Evolutionary conservation across 805 yeast species (phyloP).

Genomic region (Saccharomycopsis olivae): DNA sequence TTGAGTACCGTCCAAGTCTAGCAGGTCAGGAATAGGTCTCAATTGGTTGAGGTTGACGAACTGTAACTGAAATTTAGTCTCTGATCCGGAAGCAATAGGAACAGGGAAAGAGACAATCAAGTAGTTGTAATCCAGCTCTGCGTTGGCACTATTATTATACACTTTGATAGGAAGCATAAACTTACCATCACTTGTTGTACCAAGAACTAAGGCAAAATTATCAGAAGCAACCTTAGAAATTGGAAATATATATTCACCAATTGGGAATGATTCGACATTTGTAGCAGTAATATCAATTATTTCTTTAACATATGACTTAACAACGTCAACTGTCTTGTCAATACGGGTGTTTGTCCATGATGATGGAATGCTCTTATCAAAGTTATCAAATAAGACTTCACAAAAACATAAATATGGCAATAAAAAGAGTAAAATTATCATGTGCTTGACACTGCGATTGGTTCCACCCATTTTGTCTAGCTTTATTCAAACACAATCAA

Average conservation of each 20-base stretch:
- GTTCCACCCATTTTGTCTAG: too few relatives aligned
- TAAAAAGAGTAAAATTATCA: too few relatives aligned
- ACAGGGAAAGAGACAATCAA: conserved; percentile 45
- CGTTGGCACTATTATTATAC: conserved; percentile 12
- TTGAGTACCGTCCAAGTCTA: conserved; percentile 53
- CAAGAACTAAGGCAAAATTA: conserved; percentile 22
- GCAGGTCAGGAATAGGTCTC: conserved; percentile 53
- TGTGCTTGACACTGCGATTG: too few relatives aligned
- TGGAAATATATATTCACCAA: conserved; percentile 44
- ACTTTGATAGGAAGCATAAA: conserved; percentile 11
- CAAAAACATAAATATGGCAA: too few relatives aligned
- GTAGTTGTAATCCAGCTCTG: conserved; percentile 23
- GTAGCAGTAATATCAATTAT: conserved; percentile 40
- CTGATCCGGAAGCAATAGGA: conserved; percentile 49
- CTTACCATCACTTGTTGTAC: not conserved
- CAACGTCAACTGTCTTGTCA: conserved; percentile 50
- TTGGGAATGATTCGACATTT: conserved; percentile 49
- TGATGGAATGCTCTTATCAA: not conserved
- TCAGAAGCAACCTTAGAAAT: conserved; percentile 38
- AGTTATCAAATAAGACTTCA: too few relatives aligned
- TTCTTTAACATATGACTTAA: conserved; percentile 57
- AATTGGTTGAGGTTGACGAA: conserved; percentile 38
- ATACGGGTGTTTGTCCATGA: conserved; percentile 45
- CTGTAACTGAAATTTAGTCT: conserved; percentile 37
- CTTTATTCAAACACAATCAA: too few relatives aligned